Conservation (phyloP, 805 yeast genomes). For the Cyberlindnera lachancei region DNA sequence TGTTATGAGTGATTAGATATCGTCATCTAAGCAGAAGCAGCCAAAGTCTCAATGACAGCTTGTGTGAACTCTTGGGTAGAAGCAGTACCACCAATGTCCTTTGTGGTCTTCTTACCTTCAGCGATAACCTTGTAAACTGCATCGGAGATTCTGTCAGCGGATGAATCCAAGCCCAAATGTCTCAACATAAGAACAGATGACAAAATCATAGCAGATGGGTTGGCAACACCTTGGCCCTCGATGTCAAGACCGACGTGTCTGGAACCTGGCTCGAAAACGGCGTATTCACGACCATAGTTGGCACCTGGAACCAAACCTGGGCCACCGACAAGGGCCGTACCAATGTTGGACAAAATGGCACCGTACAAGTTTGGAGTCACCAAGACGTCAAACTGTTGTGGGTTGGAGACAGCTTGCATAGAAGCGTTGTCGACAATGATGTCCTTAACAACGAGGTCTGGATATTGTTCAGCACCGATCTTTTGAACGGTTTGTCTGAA, state of each 20-base stretch:
- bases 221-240: conserved; percentile 89
- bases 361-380: conserved; percentile 98
- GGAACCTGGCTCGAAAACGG: conserved; percentile 99
- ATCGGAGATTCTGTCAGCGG: conserved; percentile 79
- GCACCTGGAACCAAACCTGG: conserved; percentile 99
- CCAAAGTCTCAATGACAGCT: conserved; percentile 56
- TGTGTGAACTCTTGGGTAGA: conserved; percentile 92
- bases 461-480: conserved; percentile 79
- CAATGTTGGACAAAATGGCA: conserved; percentile 93
- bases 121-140: conserved; percentile 89
- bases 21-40: conserved; percentile 2
- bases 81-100: conserved; percentile 86
- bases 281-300: conserved; percentile 94
- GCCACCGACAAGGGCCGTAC: conserved; percentile 95
- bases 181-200: conserved; percentile 88
- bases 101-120: conserved; percentile 79
- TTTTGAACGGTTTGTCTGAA: conserved; percentile 91
- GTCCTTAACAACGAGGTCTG: conserved; percentile 75
- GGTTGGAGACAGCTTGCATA: conserved; percentile 98
- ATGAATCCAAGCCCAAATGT: conserved; percentile 81
- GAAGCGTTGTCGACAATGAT: conserved; percentile 98
- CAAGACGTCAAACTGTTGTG: conserved; percentile 96
- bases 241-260: conserved; percentile 98
- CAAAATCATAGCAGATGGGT: conserved; percentile 96
- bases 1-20: no score